Base-by-base conservation (phyloP, 192 early-diverging fungal species). In the Rhizoclosmatium sp. region DNA sequence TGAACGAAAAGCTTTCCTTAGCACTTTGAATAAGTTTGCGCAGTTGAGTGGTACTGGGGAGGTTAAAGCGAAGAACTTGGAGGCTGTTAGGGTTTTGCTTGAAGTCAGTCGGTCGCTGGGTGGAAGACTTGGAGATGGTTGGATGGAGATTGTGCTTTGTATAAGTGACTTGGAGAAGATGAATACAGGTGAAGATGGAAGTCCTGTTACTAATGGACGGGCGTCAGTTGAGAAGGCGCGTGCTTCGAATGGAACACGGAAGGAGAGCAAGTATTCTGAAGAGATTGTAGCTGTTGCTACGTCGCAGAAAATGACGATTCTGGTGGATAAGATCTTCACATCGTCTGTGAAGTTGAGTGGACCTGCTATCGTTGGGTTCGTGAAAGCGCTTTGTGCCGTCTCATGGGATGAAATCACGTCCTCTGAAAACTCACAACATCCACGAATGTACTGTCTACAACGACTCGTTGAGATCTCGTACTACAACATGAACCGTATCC, bases 401-500 rank as follows among this genome's bases (percentile, higher is more conserved):
- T 95, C 95, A 5, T 96, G 94, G 95, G 92, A 95, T 75, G 96
- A 98, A 78, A 95, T 98, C 47, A 79, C 82, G 0, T 65, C 71
- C 39, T 80, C 82, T 21, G 84, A 85, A 69, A 84, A 83, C 31
- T 71, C 81, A 59, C 79, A 84, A 61, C 87, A 87, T 44, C 86
- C 86, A n/a, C 60, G 85, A 1, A 89, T 89, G 88, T 89, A 89
- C 87, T 96, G 93, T 82, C 86, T 98, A 62, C 95, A 95, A 75
- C 93, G 95, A 60, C 86, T 98, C 10, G 96, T 98, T 1, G 97
- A 98, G 77, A 96, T 98, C 59, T 89, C 92, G 0, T 97, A 98
- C 87, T 98, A 98, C 88, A 98, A 98, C 86, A 98, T 98, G 97
- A 91, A 90, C 56, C 95, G 97, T 85, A 98, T 98, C 81, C 90